Percentiles rank a stretch among this genome's conserved stretches.
Conservation (phyloP, 2,329 filamentous ascomycete genomes). For the Penicillium rolfsii region DNA sequence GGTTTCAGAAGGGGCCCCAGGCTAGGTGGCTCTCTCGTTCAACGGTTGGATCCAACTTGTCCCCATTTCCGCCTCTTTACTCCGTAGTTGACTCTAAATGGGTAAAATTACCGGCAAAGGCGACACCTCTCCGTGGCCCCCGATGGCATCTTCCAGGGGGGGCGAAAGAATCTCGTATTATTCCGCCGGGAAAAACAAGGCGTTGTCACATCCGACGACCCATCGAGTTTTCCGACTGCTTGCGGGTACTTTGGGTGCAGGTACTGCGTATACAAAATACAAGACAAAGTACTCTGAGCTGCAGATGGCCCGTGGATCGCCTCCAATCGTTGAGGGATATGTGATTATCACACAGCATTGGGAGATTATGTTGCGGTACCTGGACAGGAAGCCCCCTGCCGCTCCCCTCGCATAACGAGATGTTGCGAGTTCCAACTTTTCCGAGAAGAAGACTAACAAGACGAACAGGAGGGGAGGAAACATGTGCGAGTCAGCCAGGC, state of each 20-base stretch:
- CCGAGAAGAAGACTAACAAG: not conserved
- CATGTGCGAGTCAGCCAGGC: constrained; percentile 20
- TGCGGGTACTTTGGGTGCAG: not conserved
- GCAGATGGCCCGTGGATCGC: not conserved
- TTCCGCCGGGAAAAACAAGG: not conserved
- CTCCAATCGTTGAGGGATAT: not conserved
- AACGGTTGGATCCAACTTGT: constrained; percentile 1
- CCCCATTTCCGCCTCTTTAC: constrained; percentile 7
- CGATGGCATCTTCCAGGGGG: constrained; percentile 7
- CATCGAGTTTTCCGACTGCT: not conserved
- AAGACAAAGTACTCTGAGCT: not conserved
- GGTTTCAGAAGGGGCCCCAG: constrained; percentile 5
- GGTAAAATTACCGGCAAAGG: not conserved
- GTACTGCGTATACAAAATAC: not conserved
- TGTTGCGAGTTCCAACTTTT: not conserved
- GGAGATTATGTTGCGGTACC: not conserved
- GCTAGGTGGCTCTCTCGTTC: constrained; percentile 1
- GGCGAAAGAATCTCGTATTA: constrained; percentile 9
- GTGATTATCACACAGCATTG: not conserved
- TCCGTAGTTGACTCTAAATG: constrained; percentile 1
- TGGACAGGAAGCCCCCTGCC: not conserved
- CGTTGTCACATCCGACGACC: not conserved
- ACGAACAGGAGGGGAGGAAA: not conserved
- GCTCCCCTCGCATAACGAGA: constrained; percentile 9
- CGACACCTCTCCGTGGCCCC: not conserved